Conservation (phyloP, 441 rosid species). For the Gossypium schwendimanii region DNA sequence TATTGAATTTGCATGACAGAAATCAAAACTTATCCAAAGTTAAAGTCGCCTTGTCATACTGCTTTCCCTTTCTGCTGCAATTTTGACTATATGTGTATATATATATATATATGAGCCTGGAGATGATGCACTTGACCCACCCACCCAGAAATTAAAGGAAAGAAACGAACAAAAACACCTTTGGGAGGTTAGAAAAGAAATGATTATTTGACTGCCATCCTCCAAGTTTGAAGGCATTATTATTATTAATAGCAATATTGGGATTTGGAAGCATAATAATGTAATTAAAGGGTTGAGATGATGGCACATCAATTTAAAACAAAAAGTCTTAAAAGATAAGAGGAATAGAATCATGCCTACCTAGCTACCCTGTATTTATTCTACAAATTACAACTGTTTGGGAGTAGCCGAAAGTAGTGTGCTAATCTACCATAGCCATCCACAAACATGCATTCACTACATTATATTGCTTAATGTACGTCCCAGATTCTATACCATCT, state of each 20-base stretch:
- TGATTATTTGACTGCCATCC: conserved; percentile 6
- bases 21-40: not conserved
- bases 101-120: not conserved
- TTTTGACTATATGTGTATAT: not conserved
- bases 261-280: conserved; percentile 2
- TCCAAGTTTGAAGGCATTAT: conserved; percentile 12
- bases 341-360: not conserved
- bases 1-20: not conserved
- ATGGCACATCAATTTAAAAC: not conserved
- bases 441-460: too few species aligned
- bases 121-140: not conserved
- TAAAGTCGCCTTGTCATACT: not conserved
- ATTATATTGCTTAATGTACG: too few species aligned
- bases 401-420: not conserved
- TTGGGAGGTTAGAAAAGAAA: conserved; percentile 5
- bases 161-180: not conserved
- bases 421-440: too few species aligned
- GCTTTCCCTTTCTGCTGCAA: conserved; percentile 5
- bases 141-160: not conserved
- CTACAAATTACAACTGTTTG: not conserved
- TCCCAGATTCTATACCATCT: too few species aligned
- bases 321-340: not conserved
- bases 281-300: not conserved
- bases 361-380: not conserved
- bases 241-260: not conserved